Evolutionary conservation across 176 grass and related monocot species (phyloP), one percentile per base, ranked within the genome.

Genomic region (Thinopyrum elongatum): DNA sequence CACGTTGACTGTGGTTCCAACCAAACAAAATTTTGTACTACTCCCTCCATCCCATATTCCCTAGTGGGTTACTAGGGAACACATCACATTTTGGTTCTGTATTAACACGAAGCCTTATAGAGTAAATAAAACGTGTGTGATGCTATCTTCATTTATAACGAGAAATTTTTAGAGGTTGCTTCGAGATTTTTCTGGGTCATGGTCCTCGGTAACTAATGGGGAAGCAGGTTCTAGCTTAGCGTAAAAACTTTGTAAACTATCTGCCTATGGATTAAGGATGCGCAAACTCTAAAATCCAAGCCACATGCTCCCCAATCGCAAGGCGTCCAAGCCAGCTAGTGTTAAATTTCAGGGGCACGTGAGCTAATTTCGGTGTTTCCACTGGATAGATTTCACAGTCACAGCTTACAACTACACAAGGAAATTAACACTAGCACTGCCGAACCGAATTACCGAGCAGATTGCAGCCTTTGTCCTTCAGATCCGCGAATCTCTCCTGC

Each of bases 401-500:
- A 53, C 49, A 7, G 16, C 49, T 39, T 4, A 89, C 14, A 39
- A 21, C 21, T 31, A 26, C n/a, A 44, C 29, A 34, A 39, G 26
- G 80, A 75, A 69, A 61, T 19, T 73, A 74, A 41, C 38, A 60
- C n/a, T 22, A 29, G 2, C 36, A 23, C 39, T 30, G 61, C 13
- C 42, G 29, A 78, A 75, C 38, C 27, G 64, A 41, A 34, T 80
- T 86, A 98, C 95, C 95, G 2, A 98, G 93, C 38, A 98, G 82
- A 77, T 93, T 95, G 77, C 93, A 98, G 30, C 93, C 93, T 83
- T 90, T 95, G 26, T 80, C 76, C 74, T 75, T 93, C 34, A 98
- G 86, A 92, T 98, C 87, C 62, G 87, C 89, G 72, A 93, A 98
- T 83, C 81, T 98, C 77, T 98, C 95, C 95, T 98, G 83, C 70